Evolutionary conservation across 2,329 filamentous ascomycete genomes (phyloP).

Genomic region (Zymoseptoria passerinii): DNA sequence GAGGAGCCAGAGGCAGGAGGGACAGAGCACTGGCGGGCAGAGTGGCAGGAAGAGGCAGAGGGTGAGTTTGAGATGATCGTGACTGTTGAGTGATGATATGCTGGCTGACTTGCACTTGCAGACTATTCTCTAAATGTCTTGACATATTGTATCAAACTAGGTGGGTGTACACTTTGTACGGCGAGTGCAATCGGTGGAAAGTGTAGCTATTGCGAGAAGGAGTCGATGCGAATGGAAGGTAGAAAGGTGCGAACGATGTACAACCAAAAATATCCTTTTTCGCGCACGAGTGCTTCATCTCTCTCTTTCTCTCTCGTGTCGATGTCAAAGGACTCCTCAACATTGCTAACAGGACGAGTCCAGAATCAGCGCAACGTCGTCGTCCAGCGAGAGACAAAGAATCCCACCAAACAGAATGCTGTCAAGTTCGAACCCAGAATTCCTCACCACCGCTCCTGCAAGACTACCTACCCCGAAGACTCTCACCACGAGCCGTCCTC

Average conservation of each 20-base stretch:
- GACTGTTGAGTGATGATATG: not conserved
- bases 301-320: not conserved
- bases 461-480: too few species aligned
- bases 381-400: too few species aligned
- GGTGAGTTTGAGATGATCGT: slow-evolving; percentile 8
- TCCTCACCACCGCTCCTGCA: too few species aligned
- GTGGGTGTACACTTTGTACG: not conserved
- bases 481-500: too few species aligned
- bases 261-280: not conserved
- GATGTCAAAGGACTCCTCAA: too few species aligned
- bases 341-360: too few species aligned
- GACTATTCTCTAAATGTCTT: not conserved
- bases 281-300: not conserved
- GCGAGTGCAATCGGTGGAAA: not conserved
- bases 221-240: not conserved
- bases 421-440: too few species aligned
- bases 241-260: not conserved
- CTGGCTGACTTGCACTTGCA: not conserved
- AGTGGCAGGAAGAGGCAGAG: slow-evolving; percentile 33
- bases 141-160: not conserved
- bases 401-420: too few species aligned
- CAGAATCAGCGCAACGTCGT: too few species aligned
- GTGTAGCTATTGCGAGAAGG: not conserved
- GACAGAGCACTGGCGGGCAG: slow-evolving; percentile 30
- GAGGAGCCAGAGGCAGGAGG: slow-evolving; percentile 31